Conservation (phyloP, 2,329 filamentous ascomycete species). For the Fusarium longipes region DNA sequence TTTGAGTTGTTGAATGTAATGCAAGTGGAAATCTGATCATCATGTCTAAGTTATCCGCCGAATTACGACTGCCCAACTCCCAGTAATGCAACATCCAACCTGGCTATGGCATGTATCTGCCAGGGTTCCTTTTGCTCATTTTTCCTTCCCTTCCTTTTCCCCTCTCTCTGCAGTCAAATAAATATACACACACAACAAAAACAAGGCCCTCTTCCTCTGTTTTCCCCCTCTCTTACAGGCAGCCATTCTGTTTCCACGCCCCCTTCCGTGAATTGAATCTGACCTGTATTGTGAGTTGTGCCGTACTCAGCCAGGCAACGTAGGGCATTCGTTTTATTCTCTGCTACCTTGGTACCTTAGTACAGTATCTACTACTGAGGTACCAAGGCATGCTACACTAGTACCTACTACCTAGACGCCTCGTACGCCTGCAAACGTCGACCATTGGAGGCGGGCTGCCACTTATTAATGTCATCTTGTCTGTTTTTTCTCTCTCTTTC, state of each 20-base stretch:
- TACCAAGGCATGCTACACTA: slow-evolving; percentile 8
- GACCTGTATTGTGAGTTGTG: slow-evolving; percentile 18
- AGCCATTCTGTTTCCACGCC: slow-evolving; percentile 16
- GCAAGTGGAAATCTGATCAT: neutral
- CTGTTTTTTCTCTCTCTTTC: no score
- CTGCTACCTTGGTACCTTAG: neutral
- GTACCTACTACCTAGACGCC: slow-evolving; percentile 37
- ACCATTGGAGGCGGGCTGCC: slow-evolving; percentile 12
- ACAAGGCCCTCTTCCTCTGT: slow-evolving; percentile 11
- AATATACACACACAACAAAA: slow-evolving; percentile 5
- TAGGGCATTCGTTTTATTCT: slow-evolving; percentile 28
- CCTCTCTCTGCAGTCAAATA: neutral
- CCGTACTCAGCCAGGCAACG: neutral
- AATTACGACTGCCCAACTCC: neutral
- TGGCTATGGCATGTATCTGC: neutral
- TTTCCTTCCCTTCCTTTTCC: neutral
- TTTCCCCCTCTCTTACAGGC: slow-evolving; percentile 4
- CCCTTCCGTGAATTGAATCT: slow-evolving; percentile 29
- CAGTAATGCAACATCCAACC: slow-evolving; percentile 1
- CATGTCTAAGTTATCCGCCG: neutral
- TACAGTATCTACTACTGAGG: no score
- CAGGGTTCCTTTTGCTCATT: neutral
- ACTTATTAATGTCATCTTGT: slow-evolving; percentile 1
- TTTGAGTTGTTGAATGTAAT: slow-evolving; percentile 2
- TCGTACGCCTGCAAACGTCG: slow-evolving; percentile 31